These are phyloP conservation scores for Chamaecyparis obtusa DNA, from an alignment of 75 land plant species.

Conservation along the genomic window DNA sequence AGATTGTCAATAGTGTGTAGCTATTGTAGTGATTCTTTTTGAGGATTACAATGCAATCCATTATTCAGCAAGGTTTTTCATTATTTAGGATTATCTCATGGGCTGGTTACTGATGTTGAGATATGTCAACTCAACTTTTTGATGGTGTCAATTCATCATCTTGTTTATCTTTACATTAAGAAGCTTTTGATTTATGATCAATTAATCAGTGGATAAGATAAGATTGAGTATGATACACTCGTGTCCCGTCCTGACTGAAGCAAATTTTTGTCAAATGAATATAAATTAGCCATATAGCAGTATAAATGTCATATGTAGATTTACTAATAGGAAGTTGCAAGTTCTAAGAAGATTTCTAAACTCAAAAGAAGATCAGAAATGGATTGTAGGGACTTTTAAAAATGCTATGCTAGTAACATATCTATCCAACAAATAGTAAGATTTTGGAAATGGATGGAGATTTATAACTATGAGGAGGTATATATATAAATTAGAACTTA, in stretches of 20 bases:
- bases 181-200: background rate
- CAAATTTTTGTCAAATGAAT: background rate
- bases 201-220: background rate
- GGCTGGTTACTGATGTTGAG: background rate
- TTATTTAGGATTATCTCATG: background rate
- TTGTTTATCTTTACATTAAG: background rate
- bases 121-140: background rate
- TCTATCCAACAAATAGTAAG: background rate
- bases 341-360: background rate
- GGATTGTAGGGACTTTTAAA: background rate
- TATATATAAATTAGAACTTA: background rate
- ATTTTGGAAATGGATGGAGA: background rate
- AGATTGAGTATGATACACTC: background rate
- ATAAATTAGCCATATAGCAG: background rate
- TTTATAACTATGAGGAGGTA: background rate
- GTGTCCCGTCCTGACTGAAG: background rate
- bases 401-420: background rate
- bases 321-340: background rate
- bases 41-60: background rate
- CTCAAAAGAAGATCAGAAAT: background rate
- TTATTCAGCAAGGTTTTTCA: background rate
- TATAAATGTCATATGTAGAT: background rate
- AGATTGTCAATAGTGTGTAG: background rate
- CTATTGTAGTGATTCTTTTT: background rate
- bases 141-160: background rate